phyloP scores from a whole-genome alignment of 345 rosid genomes.

The Boechera stricta region DNA sequence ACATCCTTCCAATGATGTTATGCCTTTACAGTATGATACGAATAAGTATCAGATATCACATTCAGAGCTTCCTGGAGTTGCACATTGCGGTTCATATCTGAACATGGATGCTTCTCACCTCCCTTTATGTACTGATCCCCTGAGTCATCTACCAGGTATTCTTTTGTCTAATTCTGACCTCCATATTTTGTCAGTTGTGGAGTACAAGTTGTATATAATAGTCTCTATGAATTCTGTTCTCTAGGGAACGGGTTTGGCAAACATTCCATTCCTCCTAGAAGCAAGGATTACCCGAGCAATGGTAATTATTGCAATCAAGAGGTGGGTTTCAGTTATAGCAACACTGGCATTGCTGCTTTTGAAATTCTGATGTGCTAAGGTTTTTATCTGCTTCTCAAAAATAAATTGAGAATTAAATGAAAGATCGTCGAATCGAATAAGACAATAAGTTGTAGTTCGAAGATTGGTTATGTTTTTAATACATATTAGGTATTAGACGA shows the following conservation, averaged over 20 bases:
- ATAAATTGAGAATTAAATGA: background rate
- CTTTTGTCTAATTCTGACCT: slow-evolving; percentile 14
- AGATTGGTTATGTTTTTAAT: no score
- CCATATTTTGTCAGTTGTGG: slow-evolving; percentile 21
- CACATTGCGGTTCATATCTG: slow-evolving; percentile 46
- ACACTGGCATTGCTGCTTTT: slow-evolving; percentile 1
- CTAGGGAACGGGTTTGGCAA: slow-evolving; percentile 47
- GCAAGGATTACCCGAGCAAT: slow-evolving; percentile 27
- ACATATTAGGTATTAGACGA: background rate
- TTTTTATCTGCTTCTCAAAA: background rate
- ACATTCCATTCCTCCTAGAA: slow-evolving; percentile 34
- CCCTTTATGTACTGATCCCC: slow-evolving; percentile 29
- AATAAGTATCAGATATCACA: slow-evolving; percentile 84
- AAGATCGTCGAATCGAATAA: background rate
- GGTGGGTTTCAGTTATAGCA: slow-evolving; percentile 48
- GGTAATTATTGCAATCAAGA: slow-evolving; percentile 33
- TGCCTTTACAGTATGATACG: slow-evolving; percentile 88
- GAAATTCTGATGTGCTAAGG: background rate
- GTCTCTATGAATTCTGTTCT: slow-evolving; percentile 28
- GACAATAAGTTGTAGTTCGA: no score
- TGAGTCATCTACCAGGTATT: slow-evolving; percentile 48
- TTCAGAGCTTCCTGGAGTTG: slow-evolving; percentile 50
- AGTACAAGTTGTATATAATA: slow-evolving; percentile 15
- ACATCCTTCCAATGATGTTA: slow-evolving; percentile 62
- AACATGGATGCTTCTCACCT: slow-evolving; percentile 42